Conservation (phyloP, 2,329 filamentous ascomycete genomes). For the Chaetothyriales sp. region DNA sequence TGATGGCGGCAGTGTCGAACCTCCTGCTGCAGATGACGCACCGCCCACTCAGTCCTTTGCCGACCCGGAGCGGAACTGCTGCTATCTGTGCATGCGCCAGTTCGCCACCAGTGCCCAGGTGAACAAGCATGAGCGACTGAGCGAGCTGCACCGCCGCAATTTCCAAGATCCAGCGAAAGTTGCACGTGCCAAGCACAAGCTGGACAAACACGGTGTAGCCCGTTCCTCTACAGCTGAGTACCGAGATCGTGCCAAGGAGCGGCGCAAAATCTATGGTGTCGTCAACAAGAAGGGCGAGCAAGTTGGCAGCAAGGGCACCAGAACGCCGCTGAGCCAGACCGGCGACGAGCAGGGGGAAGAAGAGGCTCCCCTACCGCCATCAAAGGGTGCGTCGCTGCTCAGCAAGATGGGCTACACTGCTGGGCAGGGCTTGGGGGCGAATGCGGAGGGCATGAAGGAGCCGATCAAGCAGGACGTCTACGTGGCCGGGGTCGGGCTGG, state of each 20-base stretch:
- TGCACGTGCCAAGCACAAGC: conserved; percentile 26
- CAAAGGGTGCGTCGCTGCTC: conserved; percentile 36
- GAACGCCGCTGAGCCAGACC: conserved; percentile 2
- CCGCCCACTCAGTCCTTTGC: conserved; percentile 43
- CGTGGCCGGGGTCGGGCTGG: conserved; percentile 34
- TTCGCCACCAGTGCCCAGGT: conserved; percentile 42
- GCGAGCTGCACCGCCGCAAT: conserved; percentile 42
- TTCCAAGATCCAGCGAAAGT: conserved; percentile 36
- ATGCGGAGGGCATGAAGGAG: conserved; percentile 30
- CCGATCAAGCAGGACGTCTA: conserved; percentile 35
- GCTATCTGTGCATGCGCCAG: conserved; percentile 46
- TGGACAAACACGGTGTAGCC: conserved; percentile 27
- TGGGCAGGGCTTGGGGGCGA: conserved; percentile 34
- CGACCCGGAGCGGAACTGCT: conserved; percentile 42
- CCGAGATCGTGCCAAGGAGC: conserved; percentile 32
- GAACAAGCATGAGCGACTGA: conserved; percentile 44
- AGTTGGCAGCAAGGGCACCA: conserved; percentile 5
- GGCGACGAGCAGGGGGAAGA: conserved; percentile 5
- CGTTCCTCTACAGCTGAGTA: conserved; percentile 24
- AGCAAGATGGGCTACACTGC: conserved; percentile 37
- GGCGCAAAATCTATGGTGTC: conserved; percentile 30
- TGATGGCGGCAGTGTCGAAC: conserved; percentile 19
- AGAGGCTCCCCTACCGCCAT: conserved; percentile 20
- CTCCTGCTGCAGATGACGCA: conserved; percentile 21
- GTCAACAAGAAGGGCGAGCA: conserved; percentile 19